A percentile compares a stretch with the other conserved stretches of the same genome.
These are phyloP conservation scores for Aspergillus sp. DNA, from an alignment of 2,329 filamentous ascomycete genomes.

Conservation along the genomic window DNA sequence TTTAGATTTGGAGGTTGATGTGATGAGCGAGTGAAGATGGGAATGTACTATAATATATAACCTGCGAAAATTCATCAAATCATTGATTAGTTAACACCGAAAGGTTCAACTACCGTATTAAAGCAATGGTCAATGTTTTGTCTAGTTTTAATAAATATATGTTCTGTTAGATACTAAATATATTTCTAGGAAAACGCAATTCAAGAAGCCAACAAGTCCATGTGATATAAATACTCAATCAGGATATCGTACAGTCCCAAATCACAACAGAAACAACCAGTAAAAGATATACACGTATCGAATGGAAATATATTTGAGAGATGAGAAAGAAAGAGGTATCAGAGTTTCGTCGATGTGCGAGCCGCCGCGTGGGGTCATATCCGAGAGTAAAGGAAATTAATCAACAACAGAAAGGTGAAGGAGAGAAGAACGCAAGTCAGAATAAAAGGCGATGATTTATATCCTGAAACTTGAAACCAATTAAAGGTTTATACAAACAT, in stretches of 20 bases:
- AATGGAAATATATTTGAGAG: conserved; percentile 4
- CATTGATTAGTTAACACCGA: not conserved
- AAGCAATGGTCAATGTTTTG: not conserved
- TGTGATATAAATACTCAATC: not conserved
- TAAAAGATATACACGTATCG: conserved; percentile 11
- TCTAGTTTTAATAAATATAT: not conserved
- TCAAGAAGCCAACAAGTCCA: not conserved
- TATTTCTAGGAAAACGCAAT: not conserved
- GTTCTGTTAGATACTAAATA: not conserved
- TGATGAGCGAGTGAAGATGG: too few species aligned
- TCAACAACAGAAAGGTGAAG: conserved; percentile 12
- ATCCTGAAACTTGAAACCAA: not conserved
- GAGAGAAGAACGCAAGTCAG: conserved; percentile 3
- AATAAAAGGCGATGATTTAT: not conserved
- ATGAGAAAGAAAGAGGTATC: conserved; percentile 10
- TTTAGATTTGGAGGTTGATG: conserved; percentile 38
- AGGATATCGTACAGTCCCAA: conserved; percentile 12
- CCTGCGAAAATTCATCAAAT: too few species aligned
- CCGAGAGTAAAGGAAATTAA: conserved; percentile 8
- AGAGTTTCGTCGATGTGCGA: conserved; percentile 1
- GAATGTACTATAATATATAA: too few species aligned
- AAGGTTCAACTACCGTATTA: too few species aligned
- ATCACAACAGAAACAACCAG: conserved; percentile 10
- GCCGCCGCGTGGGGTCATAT: conserved; percentile 10
- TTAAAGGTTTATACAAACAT: conserved; percentile 19